These are phyloP conservation scores for Poronia punctata DNA, from an alignment of 495 filamentous ascomycete species.

Conservation along the genomic window DNA sequence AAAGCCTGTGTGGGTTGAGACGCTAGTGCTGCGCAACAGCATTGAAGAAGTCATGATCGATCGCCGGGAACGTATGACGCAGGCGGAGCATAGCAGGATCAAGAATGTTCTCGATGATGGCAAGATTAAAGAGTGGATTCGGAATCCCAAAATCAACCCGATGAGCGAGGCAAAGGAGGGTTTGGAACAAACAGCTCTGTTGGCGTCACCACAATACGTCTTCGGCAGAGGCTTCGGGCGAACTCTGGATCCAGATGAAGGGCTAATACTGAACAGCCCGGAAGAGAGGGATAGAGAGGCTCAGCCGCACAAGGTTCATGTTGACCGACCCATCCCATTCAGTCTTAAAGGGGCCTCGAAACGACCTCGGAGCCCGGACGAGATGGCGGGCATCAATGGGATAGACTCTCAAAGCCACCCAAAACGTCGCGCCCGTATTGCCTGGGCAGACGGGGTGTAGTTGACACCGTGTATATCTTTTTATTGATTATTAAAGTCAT, in stretches of 20 bases:
- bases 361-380: constrained; percentile 6
- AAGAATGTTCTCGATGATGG: constrained; percentile 68
- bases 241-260: constrained; percentile 29
- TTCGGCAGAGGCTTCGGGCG: constrained; percentile 48
- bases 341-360: constrained; percentile 9
- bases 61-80: constrained; percentile 69
- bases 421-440: constrained; percentile 3
- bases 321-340: neutral
- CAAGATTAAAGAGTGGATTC: constrained; percentile 71
- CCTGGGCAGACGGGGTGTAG: constrained; percentile 3
- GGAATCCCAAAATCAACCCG: constrained; percentile 58
- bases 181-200: constrained; percentile 47
- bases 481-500: too few relatives aligned
- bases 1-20: constrained; percentile 77
- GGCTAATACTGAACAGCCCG: constrained; percentile 22
- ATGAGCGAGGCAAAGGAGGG: constrained; percentile 44
- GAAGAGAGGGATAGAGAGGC: constrained; percentile 8
- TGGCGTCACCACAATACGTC: constrained; percentile 48
- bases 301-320: neutral
- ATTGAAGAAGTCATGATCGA: constrained; percentile 80
- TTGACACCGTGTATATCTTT: neutral
- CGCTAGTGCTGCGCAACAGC: constrained; percentile 70
- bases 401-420: neutral
- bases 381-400: neutral
- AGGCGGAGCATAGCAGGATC: constrained; percentile 60